Percentiles rank a stretch among this genome's conserved stretches.
Conservation (phyloP, 495 filamentous ascomycete species). For the Neurospora sp. region DNA sequence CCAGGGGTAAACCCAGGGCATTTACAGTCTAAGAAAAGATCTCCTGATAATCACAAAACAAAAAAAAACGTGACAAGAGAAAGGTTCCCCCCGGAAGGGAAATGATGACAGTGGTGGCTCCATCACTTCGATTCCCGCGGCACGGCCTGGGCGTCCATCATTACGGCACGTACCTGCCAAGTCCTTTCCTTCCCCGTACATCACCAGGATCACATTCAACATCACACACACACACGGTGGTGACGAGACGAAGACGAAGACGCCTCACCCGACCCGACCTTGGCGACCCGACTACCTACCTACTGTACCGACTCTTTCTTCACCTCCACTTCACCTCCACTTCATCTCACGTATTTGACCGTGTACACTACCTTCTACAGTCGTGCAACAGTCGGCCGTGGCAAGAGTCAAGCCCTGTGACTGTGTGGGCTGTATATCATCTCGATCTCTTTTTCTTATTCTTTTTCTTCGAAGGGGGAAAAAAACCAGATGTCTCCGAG, state of each 20-base stretch:
- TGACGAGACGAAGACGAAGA: not conserved
- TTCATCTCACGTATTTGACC: not conserved
- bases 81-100: not conserved
- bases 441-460: not conserved
- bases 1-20: not conserved
- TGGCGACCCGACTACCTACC: not conserved
- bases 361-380: not conserved
- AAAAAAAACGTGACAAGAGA: not conserved
- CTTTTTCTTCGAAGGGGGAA: not conserved
- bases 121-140: not conserved
- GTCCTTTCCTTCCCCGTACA: not conserved
- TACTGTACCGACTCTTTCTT: not conserved
- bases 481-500: not conserved
- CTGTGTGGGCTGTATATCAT: not conserved
- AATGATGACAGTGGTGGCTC: not conserved
- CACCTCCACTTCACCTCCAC: not conserved
- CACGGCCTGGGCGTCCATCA: not conserved
- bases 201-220: not conserved
- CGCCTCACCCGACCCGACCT: not conserved
- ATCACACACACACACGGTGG: not conserved
- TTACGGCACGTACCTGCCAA: not conserved
- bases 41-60: not conserved
- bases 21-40: not conserved
- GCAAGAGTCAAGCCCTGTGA: not conserved
- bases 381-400: not conserved